Evolutionary conservation across 176 grass and related monocot species (phyloP).

Genomic region (Saccharum spontaneum): DNA sequence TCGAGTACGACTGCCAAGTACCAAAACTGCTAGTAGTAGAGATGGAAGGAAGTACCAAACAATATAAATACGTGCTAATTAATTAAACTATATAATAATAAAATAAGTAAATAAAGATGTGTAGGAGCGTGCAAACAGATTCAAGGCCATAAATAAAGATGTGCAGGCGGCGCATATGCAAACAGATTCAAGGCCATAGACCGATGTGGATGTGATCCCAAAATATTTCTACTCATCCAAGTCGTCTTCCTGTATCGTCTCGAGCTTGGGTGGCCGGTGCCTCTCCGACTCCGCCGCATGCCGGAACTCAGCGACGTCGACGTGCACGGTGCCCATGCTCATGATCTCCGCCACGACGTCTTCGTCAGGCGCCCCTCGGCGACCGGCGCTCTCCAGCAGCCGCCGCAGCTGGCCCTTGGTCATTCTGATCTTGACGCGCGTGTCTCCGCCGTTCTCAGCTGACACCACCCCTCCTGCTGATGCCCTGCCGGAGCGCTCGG

Average conservation of each 20-base stretch:
- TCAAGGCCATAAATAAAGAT: background rate
- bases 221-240: background rate
- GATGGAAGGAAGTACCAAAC: too few species aligned
- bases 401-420: slow-evolving; percentile 39
- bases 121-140: too few species aligned
- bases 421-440: slow-evolving; percentile 30
- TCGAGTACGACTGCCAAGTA: too few species aligned
- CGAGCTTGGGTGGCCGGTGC: slow-evolving; percentile 11
- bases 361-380: background rate
- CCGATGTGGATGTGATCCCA: background rate
- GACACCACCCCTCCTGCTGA: background rate
- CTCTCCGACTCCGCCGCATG: background rate
- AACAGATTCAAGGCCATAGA: background rate
- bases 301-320: background rate
- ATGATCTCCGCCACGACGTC: slow-evolving; percentile 37
- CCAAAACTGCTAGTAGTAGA: too few species aligned
- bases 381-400: slow-evolving; percentile 6
- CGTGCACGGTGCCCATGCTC: slow-evolving; percentile 22
- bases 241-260: slow-evolving; percentile 26
- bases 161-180: background rate
- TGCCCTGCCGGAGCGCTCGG: background rate
- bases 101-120: too few species aligned
- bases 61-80: too few species aligned
- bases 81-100: too few species aligned
- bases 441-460: background rate